Evolutionary conservation across 495 filamentous ascomycete species (phyloP).

Genomic region (Talaromyces nanjingensis): DNA sequence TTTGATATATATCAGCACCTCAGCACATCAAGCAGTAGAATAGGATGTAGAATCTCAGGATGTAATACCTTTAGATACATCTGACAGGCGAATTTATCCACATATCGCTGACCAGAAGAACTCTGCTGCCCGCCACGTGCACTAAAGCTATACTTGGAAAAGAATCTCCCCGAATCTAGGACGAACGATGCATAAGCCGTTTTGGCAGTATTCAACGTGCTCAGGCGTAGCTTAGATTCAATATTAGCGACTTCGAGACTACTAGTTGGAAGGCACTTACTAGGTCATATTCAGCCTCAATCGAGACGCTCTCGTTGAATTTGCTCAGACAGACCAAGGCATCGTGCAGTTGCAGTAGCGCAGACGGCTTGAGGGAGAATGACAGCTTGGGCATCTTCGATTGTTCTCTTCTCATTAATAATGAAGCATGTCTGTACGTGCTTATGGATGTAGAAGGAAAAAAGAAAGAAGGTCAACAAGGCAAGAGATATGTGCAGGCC

Average conservation of each 20-base stretch:
- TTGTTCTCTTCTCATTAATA: background rate
- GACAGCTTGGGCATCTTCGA: constrained; percentile 59
- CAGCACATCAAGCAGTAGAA: too few species aligned
- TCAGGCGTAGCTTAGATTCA: constrained; percentile 61
- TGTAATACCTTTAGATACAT: constrained; percentile 70
- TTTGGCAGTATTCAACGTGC: constrained; percentile 84
- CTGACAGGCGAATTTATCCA: constrained; percentile 64
- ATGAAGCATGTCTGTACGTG: background rate
- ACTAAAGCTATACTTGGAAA: constrained; percentile 57
- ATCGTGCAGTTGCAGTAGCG: constrained; percentile 70
- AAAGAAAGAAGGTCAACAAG: background rate
- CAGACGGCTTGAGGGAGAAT: constrained; percentile 72
- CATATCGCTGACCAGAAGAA: constrained; percentile 16
- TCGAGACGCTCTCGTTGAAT: constrained; percentile 82
- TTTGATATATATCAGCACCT: constrained; percentile 19
- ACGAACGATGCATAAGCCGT: constrained; percentile 84
- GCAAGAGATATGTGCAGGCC: background rate
- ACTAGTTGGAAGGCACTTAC: constrained; percentile 33
- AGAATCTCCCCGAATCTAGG: constrained; percentile 69
- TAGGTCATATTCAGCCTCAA: constrained; percentile 73
- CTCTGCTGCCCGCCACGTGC: constrained; percentile 8
- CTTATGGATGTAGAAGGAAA: background rate
- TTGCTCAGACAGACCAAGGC: constrained; percentile 79
- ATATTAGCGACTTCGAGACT: background rate
- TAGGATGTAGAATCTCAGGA: too few species aligned